phyloP scores from a whole-genome alignment of 1,284 basidiomycete genomes.

The Puccinia coronata region DNA sequence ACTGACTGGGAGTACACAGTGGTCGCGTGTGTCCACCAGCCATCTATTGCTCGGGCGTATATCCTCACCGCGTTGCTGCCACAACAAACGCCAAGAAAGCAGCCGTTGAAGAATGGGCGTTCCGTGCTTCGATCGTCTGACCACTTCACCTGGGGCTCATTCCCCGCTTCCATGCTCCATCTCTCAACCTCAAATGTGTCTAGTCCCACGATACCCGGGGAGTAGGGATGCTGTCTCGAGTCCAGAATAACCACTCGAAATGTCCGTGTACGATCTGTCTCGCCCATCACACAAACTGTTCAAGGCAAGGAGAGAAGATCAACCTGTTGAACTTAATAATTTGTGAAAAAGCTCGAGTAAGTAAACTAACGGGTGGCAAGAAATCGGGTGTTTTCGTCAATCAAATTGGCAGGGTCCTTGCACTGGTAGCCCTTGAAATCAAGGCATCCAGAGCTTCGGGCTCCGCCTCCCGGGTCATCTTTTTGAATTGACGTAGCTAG shows the following conservation, averaged over 20 bases:
- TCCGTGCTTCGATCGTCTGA: background rate
- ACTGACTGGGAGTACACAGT: constrained; percentile 31
- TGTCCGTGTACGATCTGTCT: constrained; percentile 1
- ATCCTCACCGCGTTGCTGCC: constrained; percentile 7
- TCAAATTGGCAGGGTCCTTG: background rate
- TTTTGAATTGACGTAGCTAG: background rate
- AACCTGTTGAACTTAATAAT: too few relatives aligned
- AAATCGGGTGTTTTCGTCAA: constrained; percentile 10
- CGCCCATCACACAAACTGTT: constrained; percentile 11
- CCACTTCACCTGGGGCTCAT: constrained; percentile 22
- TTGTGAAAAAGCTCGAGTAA: background rate
- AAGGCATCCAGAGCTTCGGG: constrained; percentile 21
- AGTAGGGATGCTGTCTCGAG: constrained; percentile 31
- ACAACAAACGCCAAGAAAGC: constrained; percentile 13
- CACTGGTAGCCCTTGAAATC: background rate
- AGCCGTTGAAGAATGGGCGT: background rate
- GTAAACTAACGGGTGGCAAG: constrained; percentile 12
- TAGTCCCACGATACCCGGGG: constrained; percentile 37
- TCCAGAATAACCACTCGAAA: constrained; percentile 22
- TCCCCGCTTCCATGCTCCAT: background rate
- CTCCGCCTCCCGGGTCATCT: background rate
- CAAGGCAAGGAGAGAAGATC: background rate
- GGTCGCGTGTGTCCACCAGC: constrained; percentile 30
- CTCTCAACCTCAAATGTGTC: constrained; percentile 25
- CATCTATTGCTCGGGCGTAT: constrained; percentile 31